A percentile compares a stretch with the other conserved stretches of the same genome.
Evolutionary conservation across 257 asterid genomes (phyloP).

Genomic region (Handroanthus guayacan): DNA sequence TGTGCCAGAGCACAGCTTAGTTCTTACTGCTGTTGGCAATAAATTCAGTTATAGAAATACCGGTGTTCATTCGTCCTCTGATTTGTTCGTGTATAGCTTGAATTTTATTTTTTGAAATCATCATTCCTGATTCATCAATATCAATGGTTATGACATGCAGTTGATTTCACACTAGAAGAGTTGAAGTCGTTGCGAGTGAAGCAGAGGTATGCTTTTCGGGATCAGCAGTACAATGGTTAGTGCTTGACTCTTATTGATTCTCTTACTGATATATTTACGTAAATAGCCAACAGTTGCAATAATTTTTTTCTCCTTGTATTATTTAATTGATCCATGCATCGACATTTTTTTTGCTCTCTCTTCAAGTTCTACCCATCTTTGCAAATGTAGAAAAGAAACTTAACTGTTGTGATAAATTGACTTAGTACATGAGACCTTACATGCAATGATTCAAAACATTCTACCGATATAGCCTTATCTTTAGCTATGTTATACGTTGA

Average conservation of each 20-base stretch:
- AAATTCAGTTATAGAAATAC: not conserved
- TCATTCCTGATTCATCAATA: not conserved
- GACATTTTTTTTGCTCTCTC: not conserved
- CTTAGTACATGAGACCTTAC: not conserved
- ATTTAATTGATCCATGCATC: not conserved
- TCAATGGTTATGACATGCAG: constrained; percentile 48
- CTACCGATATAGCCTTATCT: not conserved
- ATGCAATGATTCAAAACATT: not conserved
- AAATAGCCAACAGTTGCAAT: not conserved
- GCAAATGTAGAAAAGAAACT: not conserved
- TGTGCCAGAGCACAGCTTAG: not conserved
- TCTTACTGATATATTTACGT: not conserved
- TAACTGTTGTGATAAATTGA: not conserved
- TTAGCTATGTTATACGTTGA: not conserved
- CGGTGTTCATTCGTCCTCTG: not conserved
- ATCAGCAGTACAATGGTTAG: constrained; percentile 88
- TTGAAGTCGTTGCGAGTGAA: constrained; percentile 74
- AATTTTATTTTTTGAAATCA: constrained; percentile 5
- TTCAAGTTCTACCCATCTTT: not conserved
- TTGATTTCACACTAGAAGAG: constrained; percentile 88
- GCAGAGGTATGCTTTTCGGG: constrained; percentile 85
- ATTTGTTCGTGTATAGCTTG: not conserved
- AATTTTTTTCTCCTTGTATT: not conserved
- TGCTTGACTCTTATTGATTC: constrained; percentile 34
- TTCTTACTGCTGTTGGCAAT: constrained; percentile 3